Evolutionary conservation across 768 basidiomycete genomes (phyloP), one percentile per base, ranked within the genome.

Genomic region (Lentinula sp.): DNA sequence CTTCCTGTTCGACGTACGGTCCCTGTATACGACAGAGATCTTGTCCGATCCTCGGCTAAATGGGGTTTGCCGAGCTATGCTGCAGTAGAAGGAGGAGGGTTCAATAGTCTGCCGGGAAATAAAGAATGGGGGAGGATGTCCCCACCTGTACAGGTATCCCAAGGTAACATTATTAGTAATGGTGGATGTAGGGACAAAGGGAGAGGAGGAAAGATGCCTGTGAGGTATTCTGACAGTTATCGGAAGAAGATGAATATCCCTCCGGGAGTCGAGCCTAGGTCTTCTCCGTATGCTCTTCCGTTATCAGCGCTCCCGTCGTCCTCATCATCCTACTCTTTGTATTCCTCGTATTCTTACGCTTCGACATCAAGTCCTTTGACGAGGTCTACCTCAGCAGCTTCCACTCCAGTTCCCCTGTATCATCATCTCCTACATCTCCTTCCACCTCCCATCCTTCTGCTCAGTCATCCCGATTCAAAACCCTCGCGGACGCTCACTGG

Each of bases 401-500:
- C 53, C 0, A 28, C 55, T 28, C 6, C 12, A 28, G 28, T 23
- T 16, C 36, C 15, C 20, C 41, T 6, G 12, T 18, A 12, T 43
- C 55, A 6, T 7, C 37, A 6, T 42, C 55, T 2, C 41, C 55
- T 4, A 41, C 55, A 1, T 41, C 55, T 2, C 55, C 53, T 5
- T 55, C 55, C 15, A 42, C 55, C 6, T 56, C 55, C 23, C 37
- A 41, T 18, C n/a, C 2, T 32, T 20, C 37, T 4, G 20, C 36
- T 6, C 35, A 35, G 12, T 10, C 87, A 62, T 89, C 88, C 59
- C 79, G 86, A 13, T 96, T 91, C 74, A 81, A 86, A 59, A 92
- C 85, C 61, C 70, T 95, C 63, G 90, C 93, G 0, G 92, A 96
- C 60, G 75, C 95, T 63, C 90, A 88, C 67, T 97, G 95, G 95